Percentiles rank a stretch among this genome's conserved stretches.
phyloP scores from a whole-genome alignment of 169 alveolate genomes.

The Cryptosporidium andersoni region DNA sequence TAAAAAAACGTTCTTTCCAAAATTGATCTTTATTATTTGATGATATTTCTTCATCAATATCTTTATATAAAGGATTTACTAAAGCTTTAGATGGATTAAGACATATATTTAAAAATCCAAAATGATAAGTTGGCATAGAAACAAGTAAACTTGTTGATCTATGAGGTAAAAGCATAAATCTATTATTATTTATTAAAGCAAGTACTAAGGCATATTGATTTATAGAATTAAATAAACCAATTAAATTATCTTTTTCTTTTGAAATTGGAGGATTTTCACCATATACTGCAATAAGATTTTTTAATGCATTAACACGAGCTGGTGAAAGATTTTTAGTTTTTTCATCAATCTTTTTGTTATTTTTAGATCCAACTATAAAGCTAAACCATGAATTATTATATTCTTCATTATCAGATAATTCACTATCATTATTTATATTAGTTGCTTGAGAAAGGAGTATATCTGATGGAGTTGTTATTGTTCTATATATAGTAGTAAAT shows the following conservation, averaged over 20 bases:
- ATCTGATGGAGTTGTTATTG: constrained; percentile 65
- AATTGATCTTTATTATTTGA: constrained; percentile 24
- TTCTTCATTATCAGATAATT: neutral
- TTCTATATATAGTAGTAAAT: constrained; percentile 33
- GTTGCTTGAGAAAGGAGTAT: constrained; percentile 50
- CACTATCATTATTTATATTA: neutral
- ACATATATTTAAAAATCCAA: constrained; percentile 60
- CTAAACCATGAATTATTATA: neutral
- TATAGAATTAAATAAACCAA: constrained; percentile 59
- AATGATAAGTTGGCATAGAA: constrained; percentile 63
- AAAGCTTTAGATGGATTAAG: constrained; percentile 63
- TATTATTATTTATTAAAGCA: constrained; percentile 31
- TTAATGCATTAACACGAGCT: constrained; percentile 49
- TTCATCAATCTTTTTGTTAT: neutral
- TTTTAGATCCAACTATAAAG: neutral
- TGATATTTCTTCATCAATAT: neutral
- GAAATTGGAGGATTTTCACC: constrained; percentile 61
- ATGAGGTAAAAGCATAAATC: constrained; percentile 69
- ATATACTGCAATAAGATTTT: constrained; percentile 54
- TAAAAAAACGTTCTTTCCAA: constrained; percentile 68
- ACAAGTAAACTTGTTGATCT: constrained; percentile 57
- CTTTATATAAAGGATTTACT: constrained; percentile 41
- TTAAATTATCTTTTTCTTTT: constrained; percentile 51
- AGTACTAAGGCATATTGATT: constrained; percentile 62
- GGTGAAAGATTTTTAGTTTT: constrained; percentile 25